Evolutionary conservation across 2,329 filamentous ascomycete genomes (phyloP).

Genomic region (Chrysoporthe deuterocubensis): DNA sequence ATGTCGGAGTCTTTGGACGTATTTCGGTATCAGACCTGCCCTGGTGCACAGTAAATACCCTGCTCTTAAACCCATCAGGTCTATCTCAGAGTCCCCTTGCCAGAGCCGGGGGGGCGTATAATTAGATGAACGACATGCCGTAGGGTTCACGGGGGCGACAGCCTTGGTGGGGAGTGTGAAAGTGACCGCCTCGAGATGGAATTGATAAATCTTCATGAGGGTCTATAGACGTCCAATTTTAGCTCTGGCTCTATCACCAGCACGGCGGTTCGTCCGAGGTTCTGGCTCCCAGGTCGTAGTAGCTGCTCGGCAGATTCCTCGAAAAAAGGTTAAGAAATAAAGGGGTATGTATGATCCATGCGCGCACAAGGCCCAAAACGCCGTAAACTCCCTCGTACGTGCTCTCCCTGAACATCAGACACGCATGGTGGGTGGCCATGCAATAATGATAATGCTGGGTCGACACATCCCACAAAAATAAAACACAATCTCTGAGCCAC

Average conservation of each 20-base stretch:
- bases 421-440: background rate
- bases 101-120: too few relatives aligned
- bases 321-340: background rate
- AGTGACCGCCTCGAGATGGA: background rate
- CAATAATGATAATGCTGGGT: background rate
- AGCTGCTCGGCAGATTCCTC: background rate
- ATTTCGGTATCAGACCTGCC: too few relatives aligned
- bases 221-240: background rate
- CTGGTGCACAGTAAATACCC: too few relatives aligned
- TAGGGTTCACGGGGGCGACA: too few relatives aligned
- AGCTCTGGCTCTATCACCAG: background rate
- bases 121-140: too few relatives aligned
- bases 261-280: background rate
- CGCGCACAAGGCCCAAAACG: background rate
- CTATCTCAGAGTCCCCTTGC: too few relatives aligned
- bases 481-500: background rate
- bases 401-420: background rate
- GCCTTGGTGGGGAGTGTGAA: background rate
- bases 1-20: too few relatives aligned
- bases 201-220: background rate
- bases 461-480: background rate
- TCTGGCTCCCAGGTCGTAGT: background rate
- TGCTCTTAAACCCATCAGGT: too few relatives aligned
- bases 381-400: background rate
- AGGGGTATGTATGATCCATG: constrained; percentile 1